Evolutionary conservation across 192 early-diverging fungal genomes (phyloP).

Genomic region (Jimgerdemannia lactiflua): DNA sequence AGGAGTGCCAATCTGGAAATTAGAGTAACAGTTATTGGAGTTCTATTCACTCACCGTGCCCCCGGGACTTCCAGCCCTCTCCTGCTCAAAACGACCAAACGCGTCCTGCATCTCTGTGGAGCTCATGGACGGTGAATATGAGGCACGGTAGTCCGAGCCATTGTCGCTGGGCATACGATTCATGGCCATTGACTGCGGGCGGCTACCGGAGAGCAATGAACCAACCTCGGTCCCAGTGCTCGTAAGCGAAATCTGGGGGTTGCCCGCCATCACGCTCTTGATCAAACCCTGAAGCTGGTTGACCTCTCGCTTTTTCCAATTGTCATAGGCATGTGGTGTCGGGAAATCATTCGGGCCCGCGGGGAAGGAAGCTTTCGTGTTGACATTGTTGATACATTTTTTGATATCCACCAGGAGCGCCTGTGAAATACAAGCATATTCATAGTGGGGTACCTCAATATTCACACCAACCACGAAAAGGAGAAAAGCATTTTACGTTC

Average conservation of each 20-base stretch:
- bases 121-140: not conserved
- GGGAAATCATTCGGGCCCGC: conserved; percentile 45
- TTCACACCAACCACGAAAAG: no score
- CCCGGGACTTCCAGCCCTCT: conserved; percentile 3
- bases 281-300: conserved; percentile 46
- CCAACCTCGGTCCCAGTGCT: conserved; percentile 22
- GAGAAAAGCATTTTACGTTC: no score
- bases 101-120: conserved; percentile 11
- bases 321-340: conserved; percentile 43
- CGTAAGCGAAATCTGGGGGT: conserved; percentile 29
- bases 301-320: conserved; percentile 51
- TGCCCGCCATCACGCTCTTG: conserved; percentile 28
- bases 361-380: conserved; percentile 31
- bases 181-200: not conserved
- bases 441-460: no score
- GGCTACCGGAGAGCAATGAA: not conserved
- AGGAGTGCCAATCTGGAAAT: conserved; percentile 15
- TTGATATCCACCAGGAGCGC: conserved; percentile 44
- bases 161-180: not conserved
- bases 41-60: not conserved
- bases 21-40: not conserved
- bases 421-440: conserved; percentile 14
- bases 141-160: not conserved
- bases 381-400: conserved; percentile 43
- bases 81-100: not conserved